Percentiles rank a stretch among this genome's conserved stretches.
Conservation (phyloP, 768 basidiomycete species). For the Paxillus rubicundulus region DNA sequence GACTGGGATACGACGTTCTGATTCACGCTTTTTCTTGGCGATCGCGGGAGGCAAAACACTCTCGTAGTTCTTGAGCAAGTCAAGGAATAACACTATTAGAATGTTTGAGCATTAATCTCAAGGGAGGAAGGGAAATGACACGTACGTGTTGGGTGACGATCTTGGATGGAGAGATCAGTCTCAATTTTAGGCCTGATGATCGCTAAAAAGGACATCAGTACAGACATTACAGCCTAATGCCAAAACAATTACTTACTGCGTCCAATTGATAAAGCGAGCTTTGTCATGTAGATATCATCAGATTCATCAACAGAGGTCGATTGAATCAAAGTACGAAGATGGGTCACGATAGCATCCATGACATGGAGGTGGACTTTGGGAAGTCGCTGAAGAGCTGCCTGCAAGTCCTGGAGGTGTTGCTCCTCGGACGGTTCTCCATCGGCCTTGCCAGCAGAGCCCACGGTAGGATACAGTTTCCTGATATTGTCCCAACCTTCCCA, state of each 20-base stretch:
- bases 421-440: conserved; percentile 55
- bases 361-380: conserved; percentile 81
- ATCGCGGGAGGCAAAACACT: conserved; percentile 79
- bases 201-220: conserved; percentile 40
- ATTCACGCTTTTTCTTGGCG: conserved; percentile 81
- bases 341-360: conserved; percentile 72
- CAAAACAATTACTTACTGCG: conserved; percentile 55
- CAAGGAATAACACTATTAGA: conserved; percentile 72
- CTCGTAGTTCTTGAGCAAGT: conserved; percentile 74
- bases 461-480: conserved; percentile 79
- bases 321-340: conserved; percentile 70
- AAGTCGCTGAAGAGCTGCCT: conserved; percentile 60
- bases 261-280: conserved; percentile 84
- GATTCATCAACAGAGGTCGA: conserved; percentile 67
- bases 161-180: conserved; percentile 84
- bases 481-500: conserved; percentile 95
- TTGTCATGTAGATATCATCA: conserved; percentile 79
- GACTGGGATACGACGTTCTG: conserved; percentile 77
- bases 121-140: conserved; percentile 1
- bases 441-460: conserved; percentile 53
- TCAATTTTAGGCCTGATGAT: conserved; percentile 82
- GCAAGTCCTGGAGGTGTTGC: conserved; percentile 61
- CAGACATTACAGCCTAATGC: background rate
- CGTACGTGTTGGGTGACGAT: conserved; percentile 79
- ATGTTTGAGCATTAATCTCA: background rate